Conservation (phyloP, 306 rosid species). For the Dalbergia cultrata region DNA sequence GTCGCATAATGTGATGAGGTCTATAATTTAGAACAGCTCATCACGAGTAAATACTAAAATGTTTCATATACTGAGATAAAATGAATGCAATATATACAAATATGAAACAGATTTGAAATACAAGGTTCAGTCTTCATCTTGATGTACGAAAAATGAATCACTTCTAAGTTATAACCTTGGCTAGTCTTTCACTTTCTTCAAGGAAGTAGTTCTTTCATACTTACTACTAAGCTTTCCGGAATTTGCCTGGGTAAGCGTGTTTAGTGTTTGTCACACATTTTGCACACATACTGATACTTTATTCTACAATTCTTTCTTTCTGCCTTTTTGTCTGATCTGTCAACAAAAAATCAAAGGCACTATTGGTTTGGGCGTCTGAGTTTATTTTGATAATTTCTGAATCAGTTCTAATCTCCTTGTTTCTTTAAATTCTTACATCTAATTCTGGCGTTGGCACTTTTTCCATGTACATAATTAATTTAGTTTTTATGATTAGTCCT, state of each 20-base stretch:
- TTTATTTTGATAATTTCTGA: slow-evolving; percentile 16
- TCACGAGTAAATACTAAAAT: too few species aligned
- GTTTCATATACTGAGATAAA: too few species aligned
- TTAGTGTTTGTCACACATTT: slow-evolving; percentile 41
- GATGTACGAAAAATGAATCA: background rate
- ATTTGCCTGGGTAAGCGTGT: slow-evolving; percentile 53
- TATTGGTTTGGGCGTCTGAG: slow-evolving; percentile 29
- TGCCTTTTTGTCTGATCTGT: slow-evolving; percentile 24
- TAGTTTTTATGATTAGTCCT: background rate
- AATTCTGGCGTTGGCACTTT: background rate
- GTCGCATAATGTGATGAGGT: too few species aligned
- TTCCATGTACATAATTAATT: background rate
- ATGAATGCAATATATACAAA: too few species aligned
- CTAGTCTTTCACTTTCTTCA: background rate
- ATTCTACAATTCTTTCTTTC: slow-evolving; percentile 14
- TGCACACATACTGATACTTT: slow-evolving; percentile 26
- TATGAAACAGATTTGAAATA: too few species aligned
- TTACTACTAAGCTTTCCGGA: slow-evolving; percentile 5
- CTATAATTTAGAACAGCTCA: too few species aligned
- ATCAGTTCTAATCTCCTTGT: background rate
- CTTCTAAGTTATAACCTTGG: background rate
- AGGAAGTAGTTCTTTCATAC: slow-evolving; percentile 7
- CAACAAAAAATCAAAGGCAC: slow-evolving; percentile 35
- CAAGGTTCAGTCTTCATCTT: too few species aligned
- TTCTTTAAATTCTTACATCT: background rate